A percentile compares a stretch with the other conserved stretches of the same genome.
These are phyloP conservation scores for Escovopsis weberi DNA, from an alignment of 2,329 filamentous ascomycete genomes.

Conservation along the genomic window DNA sequence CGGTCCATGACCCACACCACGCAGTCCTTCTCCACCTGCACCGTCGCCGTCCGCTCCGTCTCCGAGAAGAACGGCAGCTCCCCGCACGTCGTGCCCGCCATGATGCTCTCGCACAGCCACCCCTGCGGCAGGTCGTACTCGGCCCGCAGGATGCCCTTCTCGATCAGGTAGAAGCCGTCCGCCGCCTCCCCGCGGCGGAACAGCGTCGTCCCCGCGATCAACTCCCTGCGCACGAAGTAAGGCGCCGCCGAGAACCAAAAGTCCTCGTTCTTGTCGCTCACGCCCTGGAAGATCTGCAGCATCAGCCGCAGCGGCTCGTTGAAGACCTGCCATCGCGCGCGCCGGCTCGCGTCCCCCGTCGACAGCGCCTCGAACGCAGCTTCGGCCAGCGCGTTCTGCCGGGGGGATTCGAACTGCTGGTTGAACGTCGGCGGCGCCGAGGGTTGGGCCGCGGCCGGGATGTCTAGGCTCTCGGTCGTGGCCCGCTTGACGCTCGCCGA, in stretches of 20 bases:
- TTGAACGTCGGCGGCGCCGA: constrained; percentile 20
- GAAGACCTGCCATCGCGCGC: constrained; percentile 68
- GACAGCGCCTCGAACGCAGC: constrained; percentile 64
- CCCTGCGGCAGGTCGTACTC: constrained; percentile 90
- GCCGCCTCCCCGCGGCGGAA: constrained; percentile 67
- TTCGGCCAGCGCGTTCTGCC: constrained; percentile 60
- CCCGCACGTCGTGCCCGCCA: constrained; percentile 87
- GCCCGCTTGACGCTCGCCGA: constrained; percentile 20
- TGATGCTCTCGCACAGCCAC: constrained; percentile 76
- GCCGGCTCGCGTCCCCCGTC: constrained; percentile 44
- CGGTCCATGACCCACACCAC: constrained; percentile 69
- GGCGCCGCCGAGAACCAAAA: constrained; percentile 77
- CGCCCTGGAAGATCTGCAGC: constrained; percentile 84
- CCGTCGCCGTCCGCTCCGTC: constrained; percentile 74
- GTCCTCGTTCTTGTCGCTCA: constrained; percentile 77
- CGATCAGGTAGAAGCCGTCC: constrained; percentile 77
- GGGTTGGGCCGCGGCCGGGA: constrained; percentile 20
- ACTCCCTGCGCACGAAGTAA: constrained; percentile 61
- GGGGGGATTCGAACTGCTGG: constrained; percentile 57
- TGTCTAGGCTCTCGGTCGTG: constrained; percentile 31
- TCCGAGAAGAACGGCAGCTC: constrained; percentile 94
- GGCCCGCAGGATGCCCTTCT: constrained; percentile 74
- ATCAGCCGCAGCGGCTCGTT: constrained; percentile 84
- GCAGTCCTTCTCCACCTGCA: constrained; percentile 66
- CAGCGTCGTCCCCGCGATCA: constrained; percentile 53